phyloP scores from a whole-genome alignment of 352 stramenopile species.

The Phytophthora nicotianae region DNA sequence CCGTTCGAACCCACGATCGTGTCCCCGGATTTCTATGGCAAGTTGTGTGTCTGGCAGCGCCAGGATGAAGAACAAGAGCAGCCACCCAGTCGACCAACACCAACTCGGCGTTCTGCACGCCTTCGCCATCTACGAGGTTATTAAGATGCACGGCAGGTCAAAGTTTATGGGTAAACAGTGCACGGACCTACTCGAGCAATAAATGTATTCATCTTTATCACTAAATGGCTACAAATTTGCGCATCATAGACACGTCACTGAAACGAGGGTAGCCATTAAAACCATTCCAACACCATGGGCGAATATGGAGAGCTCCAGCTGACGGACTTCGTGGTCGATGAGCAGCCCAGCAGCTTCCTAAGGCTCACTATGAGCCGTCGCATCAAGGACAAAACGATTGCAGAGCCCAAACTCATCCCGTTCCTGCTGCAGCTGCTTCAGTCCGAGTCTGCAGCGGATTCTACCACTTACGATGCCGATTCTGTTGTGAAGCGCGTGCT shows the following conservation, averaged over 20 bases:
- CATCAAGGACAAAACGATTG: conserved; percentile 58
- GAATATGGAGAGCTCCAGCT: conserved; percentile 23
- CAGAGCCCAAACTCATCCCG: conserved; percentile 49
- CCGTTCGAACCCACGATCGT: conserved; percentile 83
- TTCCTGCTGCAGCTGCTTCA: conserved; percentile 49
- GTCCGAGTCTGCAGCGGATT: not conserved
- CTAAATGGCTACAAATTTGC: conserved; percentile 24
- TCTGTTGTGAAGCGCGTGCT: conserved; percentile 48
- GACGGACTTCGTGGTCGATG: conserved; percentile 58
- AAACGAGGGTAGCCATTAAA: conserved; percentile 9
- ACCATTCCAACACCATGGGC: conserved; percentile 14
- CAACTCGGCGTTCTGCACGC: conserved; percentile 3
- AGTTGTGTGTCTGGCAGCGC: conserved; percentile 84
- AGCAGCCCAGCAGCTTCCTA: conserved; percentile 56
- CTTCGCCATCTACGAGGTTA: conserved; percentile 3
- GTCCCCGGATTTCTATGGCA: conserved; percentile 87
- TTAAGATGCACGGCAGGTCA: not conserved
- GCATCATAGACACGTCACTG: conserved; percentile 4
- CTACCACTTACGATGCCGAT: not conserved
- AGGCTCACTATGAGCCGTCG: conserved; percentile 79
- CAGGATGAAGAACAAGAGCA: conserved; percentile 36
- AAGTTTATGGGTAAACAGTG: not conserved
- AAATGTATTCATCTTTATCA: conserved; percentile 17
- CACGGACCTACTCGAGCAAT: not conserved
- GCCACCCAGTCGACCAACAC: not conserved